A percentile compares a stretch with the other conserved stretches of the same genome.
Conservation (phyloP, 2,329 filamentous ascomycete species). For the Corynespora cassiicola region DNA sequence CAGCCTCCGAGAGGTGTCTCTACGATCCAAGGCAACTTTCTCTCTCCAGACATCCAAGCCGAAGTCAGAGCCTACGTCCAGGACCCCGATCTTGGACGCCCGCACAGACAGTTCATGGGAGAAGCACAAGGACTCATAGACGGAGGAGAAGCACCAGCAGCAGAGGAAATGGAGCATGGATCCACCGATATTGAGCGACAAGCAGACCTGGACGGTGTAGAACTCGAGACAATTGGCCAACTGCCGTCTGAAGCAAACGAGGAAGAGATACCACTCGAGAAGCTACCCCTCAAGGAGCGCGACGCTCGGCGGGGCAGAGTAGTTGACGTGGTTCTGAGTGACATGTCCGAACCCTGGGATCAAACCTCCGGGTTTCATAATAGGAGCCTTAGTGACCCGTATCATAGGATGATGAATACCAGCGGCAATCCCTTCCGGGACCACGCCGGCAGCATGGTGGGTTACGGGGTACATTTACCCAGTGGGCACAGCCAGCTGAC, state of each 20-base stretch:
- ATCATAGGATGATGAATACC: constrained; percentile 99
- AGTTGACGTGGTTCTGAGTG: constrained; percentile 94
- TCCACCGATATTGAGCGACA: constrained; percentile 72
- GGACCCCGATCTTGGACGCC: constrained; percentile 66
- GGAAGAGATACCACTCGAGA: constrained; percentile 29
- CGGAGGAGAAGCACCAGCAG: no score
- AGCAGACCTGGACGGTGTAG: constrained; percentile 40
- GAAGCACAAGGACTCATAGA: constrained; percentile 38
- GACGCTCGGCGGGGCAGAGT: constrained; percentile 59
- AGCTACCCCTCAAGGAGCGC: constrained; percentile 37
- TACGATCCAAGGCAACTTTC: constrained; percentile 92
- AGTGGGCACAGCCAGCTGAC: background rate
- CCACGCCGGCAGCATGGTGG: constrained; percentile 93
- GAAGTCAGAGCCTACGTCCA: constrained; percentile 79
- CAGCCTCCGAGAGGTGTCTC: constrained; percentile 91
- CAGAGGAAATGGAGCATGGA: constrained; percentile 56
- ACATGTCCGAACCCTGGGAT: constrained; percentile 98
- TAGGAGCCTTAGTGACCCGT: constrained; percentile 93
- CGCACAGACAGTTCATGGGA: constrained; percentile 40
- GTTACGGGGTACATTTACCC: no score
- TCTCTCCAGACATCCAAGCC: constrained; percentile 74
- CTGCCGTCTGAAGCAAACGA: constrained; percentile 14
- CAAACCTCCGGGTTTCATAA: constrained; percentile 79
- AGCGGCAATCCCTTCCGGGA: constrained; percentile 86
- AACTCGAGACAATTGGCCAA: constrained; percentile 22